Evolutionary conservation across 2,329 filamentous ascomycete genomes (phyloP).

Genomic region (Podosphaera xanthii): DNA sequence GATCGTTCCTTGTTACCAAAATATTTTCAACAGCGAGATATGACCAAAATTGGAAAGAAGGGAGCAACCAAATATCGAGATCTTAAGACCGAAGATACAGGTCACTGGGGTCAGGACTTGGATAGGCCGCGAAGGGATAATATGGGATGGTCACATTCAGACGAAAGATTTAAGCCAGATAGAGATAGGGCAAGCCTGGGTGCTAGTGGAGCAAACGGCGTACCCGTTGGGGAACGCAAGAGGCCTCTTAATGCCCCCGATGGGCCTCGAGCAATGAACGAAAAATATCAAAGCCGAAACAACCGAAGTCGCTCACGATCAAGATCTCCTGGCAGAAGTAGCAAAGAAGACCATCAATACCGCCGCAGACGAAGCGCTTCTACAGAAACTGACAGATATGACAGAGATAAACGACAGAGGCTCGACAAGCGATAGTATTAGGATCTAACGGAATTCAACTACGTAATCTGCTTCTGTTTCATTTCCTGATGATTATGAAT

Average conservation of each 20-base stretch:
- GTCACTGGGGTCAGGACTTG: conserved; percentile 50
- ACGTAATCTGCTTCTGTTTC: neutral
- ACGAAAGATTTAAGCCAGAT: conserved; percentile 48
- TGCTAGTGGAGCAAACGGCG: conserved; percentile 44
- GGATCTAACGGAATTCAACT: neutral
- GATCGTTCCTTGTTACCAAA: conserved; percentile 70
- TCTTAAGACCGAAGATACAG: conserved; percentile 74
- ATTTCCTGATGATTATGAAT: too few species aligned
- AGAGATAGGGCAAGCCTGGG: conserved; percentile 25
- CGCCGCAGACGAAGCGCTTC: conserved; percentile 35
- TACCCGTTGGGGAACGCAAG: conserved; percentile 39
- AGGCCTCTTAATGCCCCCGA: conserved; percentile 13
- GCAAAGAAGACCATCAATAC: conserved; percentile 21
- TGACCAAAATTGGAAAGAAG: conserved; percentile 83
- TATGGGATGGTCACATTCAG: conserved; percentile 23
- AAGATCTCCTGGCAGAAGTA: conserved; percentile 26
- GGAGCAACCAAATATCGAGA: conserved; percentile 79
- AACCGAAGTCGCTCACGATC: conserved; percentile 20
- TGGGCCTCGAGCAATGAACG: conserved; percentile 13
- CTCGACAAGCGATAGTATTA: conserved; percentile 21
- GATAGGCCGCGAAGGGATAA: conserved; percentile 21
- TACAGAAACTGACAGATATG: conserved; percentile 27
- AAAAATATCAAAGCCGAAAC: conserved; percentile 15
- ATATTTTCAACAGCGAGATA: conserved; percentile 79
- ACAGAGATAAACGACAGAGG: conserved; percentile 35